phyloP scores from a whole-genome alignment of 2,329 filamentous ascomycete species.

The Nannizziopsis barbatae region DNA sequence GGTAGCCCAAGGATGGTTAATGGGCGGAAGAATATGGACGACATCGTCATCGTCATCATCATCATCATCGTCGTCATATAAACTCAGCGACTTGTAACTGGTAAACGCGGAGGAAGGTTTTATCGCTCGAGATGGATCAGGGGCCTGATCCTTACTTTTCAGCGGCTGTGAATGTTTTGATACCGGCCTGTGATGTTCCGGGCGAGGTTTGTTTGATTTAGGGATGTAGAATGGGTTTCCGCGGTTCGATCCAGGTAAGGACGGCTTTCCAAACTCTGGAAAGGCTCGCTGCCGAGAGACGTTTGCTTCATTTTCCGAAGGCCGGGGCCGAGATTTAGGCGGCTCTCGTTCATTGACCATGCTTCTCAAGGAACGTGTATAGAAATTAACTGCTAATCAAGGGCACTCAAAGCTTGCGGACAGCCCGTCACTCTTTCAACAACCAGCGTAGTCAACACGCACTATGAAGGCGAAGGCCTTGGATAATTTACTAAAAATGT shows the following conservation, averaged over 20 bases:
- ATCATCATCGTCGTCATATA: conserved; percentile 20
- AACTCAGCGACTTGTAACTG: conserved; percentile 20
- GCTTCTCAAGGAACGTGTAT: conserved; percentile 14
- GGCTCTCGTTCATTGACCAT: conserved; percentile 46
- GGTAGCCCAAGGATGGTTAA: conserved; percentile 39
- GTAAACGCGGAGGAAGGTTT: conserved; percentile 28
- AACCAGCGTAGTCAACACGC: too few species aligned
- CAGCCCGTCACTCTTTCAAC: too few species aligned
- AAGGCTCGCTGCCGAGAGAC: conserved; percentile 27
- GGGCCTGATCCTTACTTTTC: conserved; percentile 20
- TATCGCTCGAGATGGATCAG: conserved; percentile 33
- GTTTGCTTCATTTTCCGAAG: conserved; percentile 29
- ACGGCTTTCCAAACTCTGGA: conserved; percentile 49
- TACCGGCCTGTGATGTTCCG: conserved; percentile 41
- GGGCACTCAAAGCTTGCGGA: not conserved
- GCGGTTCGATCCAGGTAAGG: conserved; percentile 40
- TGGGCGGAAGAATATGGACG: conserved; percentile 40
- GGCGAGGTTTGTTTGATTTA: conserved; percentile 38
- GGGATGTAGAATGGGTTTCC: conserved; percentile 43
- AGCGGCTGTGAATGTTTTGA: conserved; percentile 13
- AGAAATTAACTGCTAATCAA: not conserved
- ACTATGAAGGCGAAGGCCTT: too few species aligned
- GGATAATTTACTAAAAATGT: too few species aligned
- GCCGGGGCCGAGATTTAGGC: conserved; percentile 27
- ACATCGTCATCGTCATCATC: conserved; percentile 25